phyloP scores from a whole-genome alignment of 2,329 filamentous ascomycete genomes.

The Xylariaceae sp. region DNA sequence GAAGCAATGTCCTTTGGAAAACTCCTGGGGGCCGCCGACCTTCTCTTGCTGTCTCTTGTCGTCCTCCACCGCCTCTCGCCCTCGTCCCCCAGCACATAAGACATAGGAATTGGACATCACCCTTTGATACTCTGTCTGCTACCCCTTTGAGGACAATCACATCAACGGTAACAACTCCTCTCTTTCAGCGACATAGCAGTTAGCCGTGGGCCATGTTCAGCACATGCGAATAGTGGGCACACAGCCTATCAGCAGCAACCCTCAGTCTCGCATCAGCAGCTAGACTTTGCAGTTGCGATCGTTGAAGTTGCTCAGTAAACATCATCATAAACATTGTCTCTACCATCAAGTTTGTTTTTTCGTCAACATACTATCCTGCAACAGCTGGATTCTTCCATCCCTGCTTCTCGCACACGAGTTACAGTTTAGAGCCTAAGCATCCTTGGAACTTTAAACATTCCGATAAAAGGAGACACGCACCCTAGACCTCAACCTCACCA shows the following conservation, averaged over 20 bases:
- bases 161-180: neutral
- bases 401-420: too few species aligned
- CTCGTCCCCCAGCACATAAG: slow-evolving; percentile 19
- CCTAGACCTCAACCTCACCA: too few species aligned
- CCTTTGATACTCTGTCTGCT: neutral
- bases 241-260: slow-evolving; percentile 4
- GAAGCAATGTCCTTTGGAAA: slow-evolving; percentile 38
- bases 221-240: slow-evolving; percentile 21
- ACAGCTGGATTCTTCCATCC: too few species aligned
- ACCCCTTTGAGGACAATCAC: neutral
- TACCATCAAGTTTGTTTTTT: too few species aligned
- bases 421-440: too few species aligned
- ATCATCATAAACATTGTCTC: too few species aligned
- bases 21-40: slow-evolving; percentile 39
- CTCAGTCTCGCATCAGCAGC: neutral
- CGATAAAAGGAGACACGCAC: too few species aligned
- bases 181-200: neutral
- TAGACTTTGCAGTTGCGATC: neutral
- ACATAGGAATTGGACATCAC: neutral
- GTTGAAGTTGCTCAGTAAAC: too few species aligned
- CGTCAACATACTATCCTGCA: too few species aligned
- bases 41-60: slow-evolving; percentile 40
- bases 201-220: slow-evolving; percentile 2
- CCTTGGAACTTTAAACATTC: too few species aligned
- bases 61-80: slow-evolving; percentile 39